A percentile compares a stretch with the other conserved stretches of the same genome.
Conservation (phyloP, 331 rosid species). For the Quercus tomentella region DNA sequence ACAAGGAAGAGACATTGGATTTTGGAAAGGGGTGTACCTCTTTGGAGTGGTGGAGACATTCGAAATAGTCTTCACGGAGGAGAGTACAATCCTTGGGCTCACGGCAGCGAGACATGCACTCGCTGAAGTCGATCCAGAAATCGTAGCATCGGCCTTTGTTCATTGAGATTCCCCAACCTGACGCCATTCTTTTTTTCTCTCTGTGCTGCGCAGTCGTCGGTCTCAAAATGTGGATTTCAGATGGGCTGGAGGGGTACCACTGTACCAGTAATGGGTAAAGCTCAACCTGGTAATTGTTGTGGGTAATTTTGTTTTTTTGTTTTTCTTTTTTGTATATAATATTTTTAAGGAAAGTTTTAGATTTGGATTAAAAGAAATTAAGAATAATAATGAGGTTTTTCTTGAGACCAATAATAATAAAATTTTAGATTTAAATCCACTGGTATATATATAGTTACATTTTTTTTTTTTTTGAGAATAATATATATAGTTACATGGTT, state of each 20-base stretch:
- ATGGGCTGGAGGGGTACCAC: not conserved
- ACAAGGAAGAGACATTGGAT: not conserved
- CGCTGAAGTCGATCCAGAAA: conserved; percentile 98
- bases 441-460: no score
- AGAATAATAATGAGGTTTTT: no score
- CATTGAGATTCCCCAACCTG: conserved; percentile 96
- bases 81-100: conserved; percentile 88
- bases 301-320: no score
- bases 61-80: conserved; percentile 95
- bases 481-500: no score
- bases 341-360: no score
- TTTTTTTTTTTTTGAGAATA: no score
- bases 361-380: no score
- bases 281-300: no score
- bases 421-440: no score
- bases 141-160: conserved; percentile 99
- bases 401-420: no score
- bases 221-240: not conserved
- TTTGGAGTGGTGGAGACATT: conserved; percentile 97
- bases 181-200: conserved; percentile 46
- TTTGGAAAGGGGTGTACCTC: conserved; percentile 48
- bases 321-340: no score
- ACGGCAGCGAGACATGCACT: conserved; percentile 93
- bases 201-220: not conserved
- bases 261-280: no score